These are phyloP conservation scores for Cercospora sp. DNA, from an alignment of 2,329 filamentous ascomycete species.

Conservation along the genomic window DNA sequence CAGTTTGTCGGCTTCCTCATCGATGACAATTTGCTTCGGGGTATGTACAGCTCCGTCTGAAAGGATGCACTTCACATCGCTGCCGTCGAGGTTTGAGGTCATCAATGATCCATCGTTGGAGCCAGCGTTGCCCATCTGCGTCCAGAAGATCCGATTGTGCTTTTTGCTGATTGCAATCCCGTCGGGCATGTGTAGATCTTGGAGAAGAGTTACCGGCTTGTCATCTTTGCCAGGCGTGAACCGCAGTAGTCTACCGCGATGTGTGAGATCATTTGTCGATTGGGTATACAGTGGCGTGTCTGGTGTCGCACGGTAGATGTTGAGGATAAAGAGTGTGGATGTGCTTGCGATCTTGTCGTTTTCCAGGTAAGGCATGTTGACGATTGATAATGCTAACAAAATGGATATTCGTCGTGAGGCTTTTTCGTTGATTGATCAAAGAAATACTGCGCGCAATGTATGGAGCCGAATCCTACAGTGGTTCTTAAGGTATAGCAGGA, in stretches of 20 bases:
- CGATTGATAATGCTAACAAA: too few species aligned
- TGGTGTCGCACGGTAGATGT: conserved; percentile 21
- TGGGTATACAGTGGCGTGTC: conserved; percentile 15
- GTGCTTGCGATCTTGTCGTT: background rate
- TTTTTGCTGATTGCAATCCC: conserved; percentile 35
- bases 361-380: background rate
- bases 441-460: background rate
- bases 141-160: conserved; percentile 37
- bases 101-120: conserved; percentile 29
- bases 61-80: conserved; percentile 47
- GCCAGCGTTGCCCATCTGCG: conserved; percentile 30
- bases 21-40: conserved; percentile 46
- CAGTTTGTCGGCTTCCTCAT: conserved; percentile 35
- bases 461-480: background rate
- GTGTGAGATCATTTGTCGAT: conserved; percentile 14
- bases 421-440: background rate
- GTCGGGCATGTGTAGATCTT: conserved; percentile 32
- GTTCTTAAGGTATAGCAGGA: background rate
- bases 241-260: conserved; percentile 13
- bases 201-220: conserved; percentile 6
- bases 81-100: conserved; percentile 50
- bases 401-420: background rate
- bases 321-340: conserved; percentile 17
- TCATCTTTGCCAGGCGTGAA: conserved; percentile 10
- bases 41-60: conserved; percentile 51